A percentile compares a stretch with the other conserved stretches of the same genome.
Evolutionary conservation across 2,329 filamentous ascomycete species (phyloP).

Genomic region (Penicillium brevicompactum): DNA sequence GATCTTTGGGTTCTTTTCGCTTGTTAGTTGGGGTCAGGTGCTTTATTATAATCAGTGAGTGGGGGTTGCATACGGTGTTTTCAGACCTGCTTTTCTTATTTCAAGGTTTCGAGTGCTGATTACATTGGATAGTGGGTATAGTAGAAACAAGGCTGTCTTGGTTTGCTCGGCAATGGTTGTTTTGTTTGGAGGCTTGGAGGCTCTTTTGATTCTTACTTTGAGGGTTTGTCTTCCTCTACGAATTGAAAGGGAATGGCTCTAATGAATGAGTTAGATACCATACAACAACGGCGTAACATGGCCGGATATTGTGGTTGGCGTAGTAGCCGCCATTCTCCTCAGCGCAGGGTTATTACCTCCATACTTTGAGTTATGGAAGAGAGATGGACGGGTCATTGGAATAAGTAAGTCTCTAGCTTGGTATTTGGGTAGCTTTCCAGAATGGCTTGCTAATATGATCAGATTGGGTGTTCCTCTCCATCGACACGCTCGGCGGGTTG

Average conservation of each 20-base stretch:
- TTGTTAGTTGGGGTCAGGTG: constrained; percentile 56
- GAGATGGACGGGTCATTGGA: constrained; percentile 62
- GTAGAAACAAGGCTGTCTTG: constrained; percentile 50
- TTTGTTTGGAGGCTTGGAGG: constrained; percentile 57
- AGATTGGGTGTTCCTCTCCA: constrained; percentile 60
- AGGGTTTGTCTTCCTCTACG: constrained; percentile 42
- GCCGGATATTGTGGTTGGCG: constrained; percentile 59
- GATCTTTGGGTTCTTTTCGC: constrained; percentile 52
- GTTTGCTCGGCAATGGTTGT: constrained; percentile 44
- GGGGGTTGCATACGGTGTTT: background rate
- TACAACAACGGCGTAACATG: constrained; percentile 57
- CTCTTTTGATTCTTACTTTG: constrained; percentile 59
- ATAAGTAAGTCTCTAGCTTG: constrained; percentile 49
- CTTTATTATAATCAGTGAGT: constrained; percentile 54
- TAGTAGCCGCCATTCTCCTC: constrained; percentile 60
- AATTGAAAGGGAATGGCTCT: background rate
- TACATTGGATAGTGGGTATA: constrained; percentile 29
- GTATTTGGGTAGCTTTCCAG: background rate
- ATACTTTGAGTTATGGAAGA: constrained; percentile 64
- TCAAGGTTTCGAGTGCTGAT: constrained; percentile 4
- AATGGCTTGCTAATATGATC: constrained; percentile 17
- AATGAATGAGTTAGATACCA: constrained; percentile 41
- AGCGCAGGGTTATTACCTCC: constrained; percentile 60
- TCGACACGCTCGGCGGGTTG: constrained; percentile 64
- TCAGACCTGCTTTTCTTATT: background rate